Base-by-base conservation (phyloP, 2,329 filamentous ascomycete species). In the Paraphaeosphaeria sporulosa region DNA sequence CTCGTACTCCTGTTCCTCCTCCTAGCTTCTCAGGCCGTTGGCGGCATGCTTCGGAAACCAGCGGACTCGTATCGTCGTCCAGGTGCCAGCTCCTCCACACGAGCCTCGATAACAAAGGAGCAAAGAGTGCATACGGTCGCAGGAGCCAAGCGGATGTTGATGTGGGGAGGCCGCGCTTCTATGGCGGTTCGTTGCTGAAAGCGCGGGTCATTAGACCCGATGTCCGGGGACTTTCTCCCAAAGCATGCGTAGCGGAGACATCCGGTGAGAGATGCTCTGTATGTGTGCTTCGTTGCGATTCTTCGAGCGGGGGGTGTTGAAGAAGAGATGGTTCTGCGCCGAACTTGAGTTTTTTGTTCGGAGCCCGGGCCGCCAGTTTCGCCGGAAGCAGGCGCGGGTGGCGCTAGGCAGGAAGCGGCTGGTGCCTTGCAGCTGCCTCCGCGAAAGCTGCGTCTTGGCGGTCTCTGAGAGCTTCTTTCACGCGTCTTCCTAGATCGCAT, bases 151-250 rank as follows among this genome's bases (percentile, higher is more conserved):
- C 80, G 76, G 76, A 78, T 59, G 67, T 61, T 40, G 44, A 48
- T 62, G 80, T 82, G 80, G 82, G 81, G 84, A 86, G 88, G 87
- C 93, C 93, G 92, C 93, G 93, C 94, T 96, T 96, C 89, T 97
- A 94, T 96, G 94, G 93, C 94, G 94, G 93, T 92, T 94, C 93
- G 92, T 97, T 96, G 96, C 93, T 92, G 93, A 94, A 76, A 68
- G 87, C 80, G 81, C 78, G 82, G 64, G 84, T 66, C 64, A 55
- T 40, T 83, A 82, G 76, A 75, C 70, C 85, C 86, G 82, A 65
- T 89, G 94, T 97, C 94, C 94, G 94, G 94, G 94, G 94, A 98
- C 94, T 98, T 98, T 98, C 94, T 97, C 94, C 94, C 93, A 95
- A 97, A 97, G 94, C 94, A 66, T 81, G 71, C 38, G 34, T 51